These are phyloP conservation scores for Spizellomyces punctatus DNA, from an alignment of 192 early-diverging fungal genomes.

Conservation along the genomic window DNA sequence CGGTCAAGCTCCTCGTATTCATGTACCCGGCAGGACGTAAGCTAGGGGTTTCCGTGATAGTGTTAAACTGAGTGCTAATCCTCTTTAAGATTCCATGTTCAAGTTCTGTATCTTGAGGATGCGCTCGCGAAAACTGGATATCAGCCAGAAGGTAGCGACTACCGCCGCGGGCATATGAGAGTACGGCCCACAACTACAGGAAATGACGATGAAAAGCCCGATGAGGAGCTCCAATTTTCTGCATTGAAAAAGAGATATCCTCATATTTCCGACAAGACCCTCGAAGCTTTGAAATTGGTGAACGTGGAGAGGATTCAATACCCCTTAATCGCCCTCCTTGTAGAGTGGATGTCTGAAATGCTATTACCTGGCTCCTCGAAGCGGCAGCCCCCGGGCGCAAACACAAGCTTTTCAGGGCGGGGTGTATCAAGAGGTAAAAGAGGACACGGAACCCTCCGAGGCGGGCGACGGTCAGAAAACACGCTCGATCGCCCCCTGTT, in stretches of 20 bases:
- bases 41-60: too few relatives aligned
- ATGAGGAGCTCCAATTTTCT: neutral
- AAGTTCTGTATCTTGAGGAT: conserved; percentile 62
- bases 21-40: conserved; percentile 68
- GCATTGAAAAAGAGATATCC: conserved; percentile 36
- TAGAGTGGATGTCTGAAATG: conserved; percentile 36
- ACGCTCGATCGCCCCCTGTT: neutral
- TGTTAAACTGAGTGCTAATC: too few relatives aligned
- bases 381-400: conserved; percentile 13
- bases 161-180: neutral
- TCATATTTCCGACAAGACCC: conserved; percentile 20
- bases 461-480: neutral
- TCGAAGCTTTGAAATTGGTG: conserved; percentile 25
- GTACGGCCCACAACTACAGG: conserved; percentile 53
- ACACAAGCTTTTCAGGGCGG: neutral
- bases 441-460: neutral
- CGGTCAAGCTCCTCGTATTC: conserved; percentile 3
- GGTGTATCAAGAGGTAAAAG: neutral
- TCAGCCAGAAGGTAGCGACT: conserved; percentile 37
- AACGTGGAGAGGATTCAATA: conserved; percentile 53
- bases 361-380: conserved; percentile 21
- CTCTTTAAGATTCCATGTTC: conserved; percentile 49
- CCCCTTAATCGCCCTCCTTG: conserved; percentile 47
- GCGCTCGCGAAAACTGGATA: conserved; percentile 47
- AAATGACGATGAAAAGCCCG: conserved; percentile 45